Evolutionary conservation across 2,329 filamentous ascomycete species (phyloP).

Genomic region (Aspergillus brasiliensis): DNA sequence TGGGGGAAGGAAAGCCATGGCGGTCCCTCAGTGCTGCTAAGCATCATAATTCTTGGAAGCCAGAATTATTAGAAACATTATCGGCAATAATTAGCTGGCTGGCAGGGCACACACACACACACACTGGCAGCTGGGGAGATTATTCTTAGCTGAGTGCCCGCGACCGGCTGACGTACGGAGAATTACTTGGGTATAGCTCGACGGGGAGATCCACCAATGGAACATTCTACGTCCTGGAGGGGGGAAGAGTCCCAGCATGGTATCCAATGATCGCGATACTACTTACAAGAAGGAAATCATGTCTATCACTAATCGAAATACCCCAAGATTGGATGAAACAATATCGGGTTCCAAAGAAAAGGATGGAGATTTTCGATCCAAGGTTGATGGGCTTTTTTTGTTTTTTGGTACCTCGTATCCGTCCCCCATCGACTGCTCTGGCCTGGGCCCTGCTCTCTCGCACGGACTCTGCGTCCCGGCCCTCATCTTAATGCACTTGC

Average conservation of each 20-base stretch:
- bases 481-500: neutral
- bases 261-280: too few species aligned
- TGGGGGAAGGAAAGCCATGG: neutral
- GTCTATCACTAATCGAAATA: too few species aligned
- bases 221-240: neutral
- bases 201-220: neutral
- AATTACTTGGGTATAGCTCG: neutral
- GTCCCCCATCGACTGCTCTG: slow-evolving; percentile 3
- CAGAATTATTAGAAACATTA: neutral
- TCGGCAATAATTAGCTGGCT: neutral
- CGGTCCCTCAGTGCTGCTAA: neutral
- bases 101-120: neutral
- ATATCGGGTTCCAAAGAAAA: too few species aligned
- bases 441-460: slow-evolving; percentile 3
- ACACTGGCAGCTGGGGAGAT: neutral
- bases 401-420: slow-evolving; percentile 1
- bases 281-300: too few species aligned
- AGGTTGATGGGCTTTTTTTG: too few species aligned
- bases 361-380: too few species aligned
- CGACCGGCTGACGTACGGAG: neutral
- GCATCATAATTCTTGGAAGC: neutral
- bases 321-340: too few species aligned
- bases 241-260: neutral
- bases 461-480: slow-evolving; percentile 10
- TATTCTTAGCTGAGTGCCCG: neutral